phyloP scores from a whole-genome alignment of 108 stramenopile genomes.

The Discostella stelligeroides region DNA sequence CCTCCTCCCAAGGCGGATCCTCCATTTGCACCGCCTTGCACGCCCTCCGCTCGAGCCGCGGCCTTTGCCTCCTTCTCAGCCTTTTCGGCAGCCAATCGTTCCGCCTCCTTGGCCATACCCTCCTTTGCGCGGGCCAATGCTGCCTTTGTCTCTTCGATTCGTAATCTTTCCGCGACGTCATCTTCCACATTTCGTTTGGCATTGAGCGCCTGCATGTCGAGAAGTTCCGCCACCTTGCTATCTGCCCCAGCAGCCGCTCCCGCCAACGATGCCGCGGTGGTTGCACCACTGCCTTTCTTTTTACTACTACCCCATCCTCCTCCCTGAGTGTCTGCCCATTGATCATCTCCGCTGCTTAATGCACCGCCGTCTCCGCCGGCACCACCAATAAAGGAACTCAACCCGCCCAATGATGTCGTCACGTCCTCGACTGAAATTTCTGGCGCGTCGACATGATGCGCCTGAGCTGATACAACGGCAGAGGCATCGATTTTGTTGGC shows the following conservation, averaged over 20 bases:
- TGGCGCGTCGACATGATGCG: conserved; percentile 75
- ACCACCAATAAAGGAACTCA: neutral
- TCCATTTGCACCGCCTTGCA: too few species aligned
- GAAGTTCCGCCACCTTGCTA: conserved; percentile 60
- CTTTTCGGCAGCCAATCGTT: conserved; percentile 70
- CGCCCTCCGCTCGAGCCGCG: conserved; percentile 18
- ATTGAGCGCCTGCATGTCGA: conserved; percentile 80
- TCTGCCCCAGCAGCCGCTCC: conserved; percentile 27
- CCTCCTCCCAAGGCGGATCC: conserved; percentile 36
- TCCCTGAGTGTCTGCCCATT: conserved; percentile 72
- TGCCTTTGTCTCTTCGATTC: conserved; percentile 86
- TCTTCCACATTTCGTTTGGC: conserved; percentile 59
- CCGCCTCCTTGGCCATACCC: conserved; percentile 88
- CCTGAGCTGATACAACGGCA: conserved; percentile 53
- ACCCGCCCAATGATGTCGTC: conserved; percentile 19
- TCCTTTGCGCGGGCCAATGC: conserved; percentile 79
- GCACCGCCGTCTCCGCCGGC: conserved; percentile 4
- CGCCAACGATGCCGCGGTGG: conserved; percentile 9
- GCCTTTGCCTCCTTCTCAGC: conserved; percentile 64
- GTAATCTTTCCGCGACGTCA: conserved; percentile 81
- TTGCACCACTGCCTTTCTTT: conserved; percentile 19
- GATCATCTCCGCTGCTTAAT: conserved; percentile 23
- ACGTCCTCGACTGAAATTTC: conserved; percentile 57
- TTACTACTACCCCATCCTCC: conserved; percentile 55
- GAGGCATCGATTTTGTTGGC: conserved; percentile 87